Percentiles rank a stretch among this genome's conserved stretches.
Conservation (phyloP, 768 basidiomycete genomes). For the Serendipita sp. region DNA sequence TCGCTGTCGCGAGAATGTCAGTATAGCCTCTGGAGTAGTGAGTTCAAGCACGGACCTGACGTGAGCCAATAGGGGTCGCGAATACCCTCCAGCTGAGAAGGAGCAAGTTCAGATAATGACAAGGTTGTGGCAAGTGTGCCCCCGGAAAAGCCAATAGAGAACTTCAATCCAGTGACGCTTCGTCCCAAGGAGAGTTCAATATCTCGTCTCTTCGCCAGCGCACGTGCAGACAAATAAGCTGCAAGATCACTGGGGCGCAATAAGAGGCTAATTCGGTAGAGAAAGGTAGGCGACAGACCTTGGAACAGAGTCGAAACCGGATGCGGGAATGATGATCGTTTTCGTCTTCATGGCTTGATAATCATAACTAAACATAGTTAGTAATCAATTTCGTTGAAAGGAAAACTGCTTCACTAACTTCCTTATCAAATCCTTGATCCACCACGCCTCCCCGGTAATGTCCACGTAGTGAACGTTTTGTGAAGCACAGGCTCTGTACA, state of each 20-base stretch:
- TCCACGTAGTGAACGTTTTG: conserved; percentile 77
- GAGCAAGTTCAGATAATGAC: conserved; percentile 20
- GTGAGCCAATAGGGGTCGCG: conserved; percentile 27
- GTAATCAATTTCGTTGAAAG: conserved; percentile 6
- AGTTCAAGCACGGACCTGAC: conserved; percentile 23
- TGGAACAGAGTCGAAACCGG: conserved; percentile 65
- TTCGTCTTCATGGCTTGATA: conserved; percentile 52
- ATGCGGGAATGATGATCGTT: conserved; percentile 63
- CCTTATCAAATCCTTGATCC: conserved; percentile 46
- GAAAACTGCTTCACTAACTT: conserved; percentile 35
- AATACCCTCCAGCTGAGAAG: conserved; percentile 19
- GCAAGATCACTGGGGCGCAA: conserved; percentile 32
- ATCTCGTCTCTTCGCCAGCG: conserved; percentile 21
- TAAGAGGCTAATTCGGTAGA: background rate
- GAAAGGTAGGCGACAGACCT: conserved; percentile 18
- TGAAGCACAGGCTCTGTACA: conserved; percentile 47
- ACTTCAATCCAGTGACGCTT: conserved; percentile 39
- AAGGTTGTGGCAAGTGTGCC: conserved; percentile 35
- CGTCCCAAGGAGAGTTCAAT: conserved; percentile 23
- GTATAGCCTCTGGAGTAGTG: background rate
- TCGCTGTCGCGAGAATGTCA: conserved; percentile 17
- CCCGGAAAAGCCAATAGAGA: conserved; percentile 41
- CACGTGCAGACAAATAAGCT: conserved; percentile 41
- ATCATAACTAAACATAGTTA: conserved; percentile 37
- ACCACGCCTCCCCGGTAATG: conserved; percentile 53